Base-by-base conservation (phyloP, 2,329 filamentous ascomycete species). In the Diaporthe sp. region DNA sequence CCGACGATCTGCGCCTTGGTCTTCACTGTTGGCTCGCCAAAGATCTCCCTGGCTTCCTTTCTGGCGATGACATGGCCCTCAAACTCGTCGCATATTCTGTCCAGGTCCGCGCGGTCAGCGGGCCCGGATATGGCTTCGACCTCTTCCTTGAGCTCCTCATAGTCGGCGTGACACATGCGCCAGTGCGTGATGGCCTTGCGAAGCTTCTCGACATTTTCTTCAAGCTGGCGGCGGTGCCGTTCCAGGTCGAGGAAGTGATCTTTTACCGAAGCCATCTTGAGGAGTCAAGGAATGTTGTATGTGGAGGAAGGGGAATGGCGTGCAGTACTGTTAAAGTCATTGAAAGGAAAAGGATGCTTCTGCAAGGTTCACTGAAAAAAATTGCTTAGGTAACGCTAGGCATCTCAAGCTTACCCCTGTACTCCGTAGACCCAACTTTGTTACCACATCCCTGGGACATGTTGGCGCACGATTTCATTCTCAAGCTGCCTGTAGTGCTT, bases 161-260 rank as follows among this genome's bases (percentile, higher is more conserved):
- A 98, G 82, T 98, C 96, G 63, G 94, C 91, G 81, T 97, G 96
- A 90, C 94, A 97, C 71, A 92, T 92, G 77, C 94, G 93, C 96
- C 96, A 99, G 85, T 97, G 93, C 76, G 92, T 91, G 70, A 98
- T 88, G 9, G 94, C 92, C 79, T 93, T 91, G 72, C 91, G 91
- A 27, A 98, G 89, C 81, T 94, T 91, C 66, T 88, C 85, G 61
- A 97, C 89, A 77, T 93, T 95, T 50, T 91, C 89, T 82, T 98
- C 94, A 10, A 98, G 91, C 75, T 92, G 88, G 77, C 89, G 86
- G 22, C 94, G 90, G 80, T 96, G 94, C 75, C 89, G 90, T 82
- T 97, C 95, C 55, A 97, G 88, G 79, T 92, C 89, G 58, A 90
- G 85, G 68, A 95, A 88, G 71, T 88, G 88, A 77, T 90, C 87